phyloP scores from a whole-genome alignment of 345 rosid genomes.

The Eucalyptus sp. region DNA sequence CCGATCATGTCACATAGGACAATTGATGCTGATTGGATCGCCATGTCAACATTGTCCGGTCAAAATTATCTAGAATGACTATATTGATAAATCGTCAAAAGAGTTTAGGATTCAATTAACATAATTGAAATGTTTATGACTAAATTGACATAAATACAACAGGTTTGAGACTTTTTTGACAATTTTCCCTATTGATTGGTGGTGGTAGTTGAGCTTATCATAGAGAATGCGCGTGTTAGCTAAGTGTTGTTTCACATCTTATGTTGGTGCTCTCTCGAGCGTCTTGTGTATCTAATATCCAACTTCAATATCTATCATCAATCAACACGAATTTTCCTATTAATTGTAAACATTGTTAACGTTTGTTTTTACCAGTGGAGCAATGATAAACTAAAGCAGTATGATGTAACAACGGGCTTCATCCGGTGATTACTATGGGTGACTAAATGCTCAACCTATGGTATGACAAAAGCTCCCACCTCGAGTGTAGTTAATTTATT shows the following conservation, averaged over 20 bases:
- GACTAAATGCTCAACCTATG: neutral
- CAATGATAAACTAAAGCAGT: neutral
- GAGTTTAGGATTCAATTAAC: accelerated
- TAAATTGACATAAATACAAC: accelerated
- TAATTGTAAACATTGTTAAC: neutral
- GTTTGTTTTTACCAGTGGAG: neutral
- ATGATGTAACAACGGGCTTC: neutral
- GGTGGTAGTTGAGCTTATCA: neutral
- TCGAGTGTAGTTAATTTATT: neutral
- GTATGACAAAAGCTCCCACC: neutral
- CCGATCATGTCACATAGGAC: accelerated
- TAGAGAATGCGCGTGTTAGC: neutral
- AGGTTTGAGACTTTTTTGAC: neutral
- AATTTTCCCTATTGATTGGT: neutral
- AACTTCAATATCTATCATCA: neutral
- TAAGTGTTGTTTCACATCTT: neutral
- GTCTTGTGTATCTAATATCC: neutral
- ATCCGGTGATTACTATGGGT: accelerated
- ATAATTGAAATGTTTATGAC: too few relatives aligned
- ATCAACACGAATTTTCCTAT: neutral
- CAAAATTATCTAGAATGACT: too few relatives aligned
- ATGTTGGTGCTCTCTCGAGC: neutral
- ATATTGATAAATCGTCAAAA: too few relatives aligned
- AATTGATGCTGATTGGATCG: accelerated
- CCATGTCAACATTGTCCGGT: accelerated